A percentile compares a stretch with the other conserved stretches of the same genome.
Evolutionary conservation across 306 rosid species (phyloP).

Genomic region (Lablab purpureus): DNA sequence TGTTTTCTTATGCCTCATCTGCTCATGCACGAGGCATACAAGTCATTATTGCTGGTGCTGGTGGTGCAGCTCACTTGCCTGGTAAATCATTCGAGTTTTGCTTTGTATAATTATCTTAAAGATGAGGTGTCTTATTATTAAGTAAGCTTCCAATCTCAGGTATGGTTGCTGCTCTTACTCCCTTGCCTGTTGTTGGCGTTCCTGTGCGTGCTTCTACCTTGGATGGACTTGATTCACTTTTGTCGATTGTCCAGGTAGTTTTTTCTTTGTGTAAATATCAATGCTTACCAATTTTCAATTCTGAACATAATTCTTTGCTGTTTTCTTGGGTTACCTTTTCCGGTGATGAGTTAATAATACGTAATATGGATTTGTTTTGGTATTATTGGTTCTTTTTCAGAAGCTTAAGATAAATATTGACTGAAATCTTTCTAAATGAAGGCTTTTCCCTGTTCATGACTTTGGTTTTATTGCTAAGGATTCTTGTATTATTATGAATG

Average conservation of each 20-base stretch:
- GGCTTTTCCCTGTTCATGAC: not conserved
- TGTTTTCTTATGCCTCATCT: constrained; percentile 76
- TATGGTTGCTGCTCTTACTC: constrained; percentile 92
- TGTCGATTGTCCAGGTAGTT: constrained; percentile 87
- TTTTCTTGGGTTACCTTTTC: constrained; percentile 1
- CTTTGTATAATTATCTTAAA: not conserved
- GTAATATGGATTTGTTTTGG: not conserved
- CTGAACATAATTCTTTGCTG: constrained; percentile 14
- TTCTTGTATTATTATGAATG: constrained; percentile 25
- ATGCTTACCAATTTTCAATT: not conserved
- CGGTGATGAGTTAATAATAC: not conserved
- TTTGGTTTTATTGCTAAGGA: constrained; percentile 1
- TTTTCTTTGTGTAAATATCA: constrained; percentile 24
- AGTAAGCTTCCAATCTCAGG: constrained; percentile 57
- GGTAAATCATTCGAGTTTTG: constrained; percentile 53
- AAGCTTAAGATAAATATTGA: not conserved
- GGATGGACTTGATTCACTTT: constrained; percentile 86
- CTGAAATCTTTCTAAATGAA: not conserved
- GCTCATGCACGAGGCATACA: constrained; percentile 76
- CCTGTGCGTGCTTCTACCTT: constrained; percentile 87
- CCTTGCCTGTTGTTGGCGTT: constrained; percentile 85
- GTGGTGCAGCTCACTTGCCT: constrained; percentile 96
- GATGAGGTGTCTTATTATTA: constrained; percentile 28
- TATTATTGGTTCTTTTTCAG: constrained; percentile 9
- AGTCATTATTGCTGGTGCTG: constrained; percentile 96